Base-by-base conservation (phyloP, 495 filamentous ascomycete species). In the Amphirosellinia nigrospora region DNA sequence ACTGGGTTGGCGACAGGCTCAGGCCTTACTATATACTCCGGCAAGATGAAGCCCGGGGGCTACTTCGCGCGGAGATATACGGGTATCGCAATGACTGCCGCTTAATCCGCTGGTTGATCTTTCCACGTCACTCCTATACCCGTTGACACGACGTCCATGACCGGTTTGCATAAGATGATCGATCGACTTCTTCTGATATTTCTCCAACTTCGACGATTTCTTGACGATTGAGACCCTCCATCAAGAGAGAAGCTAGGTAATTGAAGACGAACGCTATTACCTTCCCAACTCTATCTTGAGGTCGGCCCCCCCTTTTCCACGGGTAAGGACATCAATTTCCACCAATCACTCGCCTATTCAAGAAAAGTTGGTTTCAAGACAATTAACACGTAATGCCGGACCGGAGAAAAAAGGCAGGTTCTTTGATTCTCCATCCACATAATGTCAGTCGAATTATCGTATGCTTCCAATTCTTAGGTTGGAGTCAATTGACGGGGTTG, bases 371-470 rank as follows among this genome's bases (percentile, higher is more conserved):
- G 34, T 60, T 39, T 60, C 30, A 60, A 23, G 30, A 11, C 15
- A 36, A 32, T 36, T 36, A n/a, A 58, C 16, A n/a, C 15, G 11
- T 15, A 36, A 58, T 16, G 6, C 4, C 32, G 10, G n/a, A 39
- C n/a, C n/a, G 34, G 56, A 60, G 30, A 60, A 41, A 41, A 39
- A 23, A n/a, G 0, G 30, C 13, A 39, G n/a, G 5, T 3, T 23
- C 10, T 23, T 39, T 41, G 56, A 60, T 60, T 36, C 34, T 60
- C 56, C 56, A 60, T 38, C n/a, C 56, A 60, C 34, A 60, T 39
- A 60, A 36, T 8, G 15, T 10, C n/a, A 39, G 38, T 21, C 19
- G 19, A 39, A 9, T 23, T 21, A 23, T 39, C n/a, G 30, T 19
- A 36, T 15, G 34, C 34, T 39, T 39, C 56, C 10, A 21, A 39